Evolutionary conservation across 768 basidiomycete species (phyloP).

Genomic region (Mycena sanguinolenta): DNA sequence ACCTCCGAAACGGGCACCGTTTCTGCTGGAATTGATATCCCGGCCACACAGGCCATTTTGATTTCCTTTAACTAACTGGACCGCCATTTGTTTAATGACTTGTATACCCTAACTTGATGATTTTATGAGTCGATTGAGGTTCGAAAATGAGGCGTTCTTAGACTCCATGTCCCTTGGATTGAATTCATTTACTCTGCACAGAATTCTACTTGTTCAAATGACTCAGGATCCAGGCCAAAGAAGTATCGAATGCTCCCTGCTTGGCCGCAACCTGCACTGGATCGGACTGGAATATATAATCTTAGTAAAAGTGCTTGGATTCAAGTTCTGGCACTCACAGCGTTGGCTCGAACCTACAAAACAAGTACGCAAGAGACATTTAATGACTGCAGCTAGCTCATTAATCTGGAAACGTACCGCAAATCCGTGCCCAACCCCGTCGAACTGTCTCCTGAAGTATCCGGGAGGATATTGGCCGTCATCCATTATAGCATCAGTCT

Average conservation of each 20-base stretch:
- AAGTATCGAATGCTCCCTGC: conserved; percentile 35
- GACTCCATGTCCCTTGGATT: too few relatives aligned
- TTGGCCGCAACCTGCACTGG: conserved; percentile 36
- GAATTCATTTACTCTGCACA: too few relatives aligned
- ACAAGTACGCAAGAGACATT: background rate
- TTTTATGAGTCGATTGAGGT: background rate
- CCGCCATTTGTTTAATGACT: background rate
- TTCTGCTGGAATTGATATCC: conserved; percentile 57
- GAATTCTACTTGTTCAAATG: conserved; percentile 30
- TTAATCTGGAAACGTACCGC: conserved; percentile 23
- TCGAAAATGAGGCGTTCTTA: too few relatives aligned
- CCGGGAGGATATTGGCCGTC: conserved; percentile 32
- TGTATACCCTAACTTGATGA: background rate
- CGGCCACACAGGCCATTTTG: conserved; percentile 63
- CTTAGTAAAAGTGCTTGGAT: background rate
- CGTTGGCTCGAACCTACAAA: conserved; percentile 29
- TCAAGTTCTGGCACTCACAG: conserved; percentile 19
- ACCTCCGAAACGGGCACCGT: conserved; percentile 47
- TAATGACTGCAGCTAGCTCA: background rate
- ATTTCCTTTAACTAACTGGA: conserved; percentile 46
- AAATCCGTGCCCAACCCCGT: conserved; percentile 35
- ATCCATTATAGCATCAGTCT: conserved; percentile 27
- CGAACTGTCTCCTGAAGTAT: conserved; percentile 27
- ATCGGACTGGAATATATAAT: conserved; percentile 21
- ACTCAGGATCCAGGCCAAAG: conserved; percentile 21